These are phyloP conservation scores for Thalassiosira livingstoniorum DNA, from an alignment of 352 stramenopile genomes.

Conservation along the genomic window DNA sequence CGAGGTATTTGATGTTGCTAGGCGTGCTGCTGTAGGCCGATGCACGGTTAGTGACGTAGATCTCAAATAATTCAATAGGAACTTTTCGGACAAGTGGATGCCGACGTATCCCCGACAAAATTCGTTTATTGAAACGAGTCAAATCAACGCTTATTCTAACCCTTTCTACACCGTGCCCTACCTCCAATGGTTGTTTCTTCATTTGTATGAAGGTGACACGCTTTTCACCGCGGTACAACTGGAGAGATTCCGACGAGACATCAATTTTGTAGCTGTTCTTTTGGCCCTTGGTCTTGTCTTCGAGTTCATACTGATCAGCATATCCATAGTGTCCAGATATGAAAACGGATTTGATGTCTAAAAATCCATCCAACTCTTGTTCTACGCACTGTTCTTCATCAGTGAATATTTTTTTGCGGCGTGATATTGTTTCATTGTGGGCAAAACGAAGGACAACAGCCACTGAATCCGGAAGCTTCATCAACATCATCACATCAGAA, in stretches of 20 bases:
- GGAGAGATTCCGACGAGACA: conserved; percentile 7
- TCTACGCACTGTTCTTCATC: conserved; percentile 1
- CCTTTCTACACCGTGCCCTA: background rate
- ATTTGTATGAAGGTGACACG: conserved; percentile 33
- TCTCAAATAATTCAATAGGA: conserved; percentile 19
- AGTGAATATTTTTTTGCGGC: conserved; percentile 14
- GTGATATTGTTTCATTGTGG: background rate
- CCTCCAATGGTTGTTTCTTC: background rate
- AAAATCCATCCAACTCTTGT: conserved; percentile 9
- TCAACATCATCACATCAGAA: conserved; percentile 22
- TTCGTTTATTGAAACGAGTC: conserved; percentile 31
- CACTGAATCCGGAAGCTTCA: conserved; percentile 35
- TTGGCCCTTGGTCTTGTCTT: no score
- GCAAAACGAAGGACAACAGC: conserved; percentile 29
- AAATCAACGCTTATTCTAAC: conserved; percentile 22
- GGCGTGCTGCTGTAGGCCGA: conserved; percentile 5
- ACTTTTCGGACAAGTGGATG: conserved; percentile 36
- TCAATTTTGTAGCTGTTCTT: conserved; percentile 23
- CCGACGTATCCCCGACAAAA: conserved; percentile 7
- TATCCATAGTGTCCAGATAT: conserved; percentile 24
- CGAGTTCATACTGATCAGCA: conserved; percentile 16
- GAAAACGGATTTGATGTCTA: conserved; percentile 33
- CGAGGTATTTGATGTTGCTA: conserved; percentile 10
- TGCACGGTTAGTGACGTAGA: conserved; percentile 31
- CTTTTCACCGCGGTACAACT: conserved; percentile 30